A percentile compares a stretch with the other conserved stretches of the same genome.
phyloP scores from a whole-genome alignment of 169 alveolate species.

The Plasmodium gonderi region DNA sequence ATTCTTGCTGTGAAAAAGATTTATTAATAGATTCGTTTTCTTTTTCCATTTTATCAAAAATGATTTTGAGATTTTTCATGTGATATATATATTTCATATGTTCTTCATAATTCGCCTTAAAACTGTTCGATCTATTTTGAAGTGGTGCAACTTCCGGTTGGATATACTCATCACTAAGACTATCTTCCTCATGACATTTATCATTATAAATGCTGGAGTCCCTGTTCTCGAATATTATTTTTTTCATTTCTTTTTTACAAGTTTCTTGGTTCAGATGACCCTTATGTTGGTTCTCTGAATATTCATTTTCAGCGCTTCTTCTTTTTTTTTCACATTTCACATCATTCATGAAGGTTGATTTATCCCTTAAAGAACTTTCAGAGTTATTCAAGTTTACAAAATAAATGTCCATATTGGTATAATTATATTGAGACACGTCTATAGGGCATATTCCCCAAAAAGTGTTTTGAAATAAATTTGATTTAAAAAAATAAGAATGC shows the following conservation, averaged over 20 bases:
- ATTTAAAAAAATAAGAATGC: slow-evolving; percentile 37
- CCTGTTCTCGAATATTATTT: not conserved
- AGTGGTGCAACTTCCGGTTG: not conserved
- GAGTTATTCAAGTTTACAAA: slow-evolving; percentile 6
- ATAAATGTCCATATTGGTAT: not conserved
- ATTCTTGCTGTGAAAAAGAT: not conserved
- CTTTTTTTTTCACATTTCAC: not conserved
- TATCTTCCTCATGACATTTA: not conserved
- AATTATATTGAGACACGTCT: slow-evolving; percentile 17
- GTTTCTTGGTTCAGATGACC: not conserved
- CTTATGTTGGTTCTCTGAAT: not conserved
- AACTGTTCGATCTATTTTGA: not conserved
- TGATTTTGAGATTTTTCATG: slow-evolving; percentile 19
- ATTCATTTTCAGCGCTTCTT: not conserved
- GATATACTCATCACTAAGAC: not conserved
- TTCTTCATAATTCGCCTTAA: not conserved
- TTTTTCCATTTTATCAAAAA: slow-evolving; percentile 43
- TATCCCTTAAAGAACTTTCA: not conserved
- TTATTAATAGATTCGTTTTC: slow-evolving; percentile 43
- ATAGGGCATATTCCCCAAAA: slow-evolving; percentile 76
- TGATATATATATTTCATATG: slow-evolving; percentile 5
- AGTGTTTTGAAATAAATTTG: slow-evolving; percentile 48
- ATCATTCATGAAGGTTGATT: not conserved
- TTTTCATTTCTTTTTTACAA: not conserved
- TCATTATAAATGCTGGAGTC: not conserved